Percentiles rank a stretch among this genome's conserved stretches.
Conservation (phyloP, 257 asterid genomes). For the Mentha longifolia region DNA sequence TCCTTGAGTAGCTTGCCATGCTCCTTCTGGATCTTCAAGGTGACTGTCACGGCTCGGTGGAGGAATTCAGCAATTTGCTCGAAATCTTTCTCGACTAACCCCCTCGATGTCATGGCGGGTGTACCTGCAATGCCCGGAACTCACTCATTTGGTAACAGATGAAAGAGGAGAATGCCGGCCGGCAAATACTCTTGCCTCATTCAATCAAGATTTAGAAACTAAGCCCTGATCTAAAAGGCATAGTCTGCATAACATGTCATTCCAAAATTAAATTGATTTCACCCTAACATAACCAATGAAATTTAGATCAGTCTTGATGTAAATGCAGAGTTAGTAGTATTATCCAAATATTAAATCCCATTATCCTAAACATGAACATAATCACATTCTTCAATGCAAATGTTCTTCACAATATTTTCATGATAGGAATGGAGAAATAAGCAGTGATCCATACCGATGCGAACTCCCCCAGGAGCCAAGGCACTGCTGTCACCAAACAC, state of each 20-base stretch:
- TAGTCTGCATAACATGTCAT: not conserved
- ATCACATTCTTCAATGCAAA: not conserved
- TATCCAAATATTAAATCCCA: not conserved
- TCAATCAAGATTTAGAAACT: not conserved
- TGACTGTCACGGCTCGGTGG: slow-evolving; percentile 75
- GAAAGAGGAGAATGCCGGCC: not conserved
- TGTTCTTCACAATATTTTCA: not conserved
- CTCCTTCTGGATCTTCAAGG: slow-evolving; percentile 90
- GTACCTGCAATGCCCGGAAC: slow-evolving; percentile 55
- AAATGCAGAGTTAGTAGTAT: not conserved
- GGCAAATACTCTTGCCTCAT: not conserved
- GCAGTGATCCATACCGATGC: slow-evolving; percentile 65
- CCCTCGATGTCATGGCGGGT: slow-evolving; percentile 99
- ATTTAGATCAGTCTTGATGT: not conserved
- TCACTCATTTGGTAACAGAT: not conserved
- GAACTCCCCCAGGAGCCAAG: slow-evolving; percentile 98
- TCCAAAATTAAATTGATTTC: not conserved
- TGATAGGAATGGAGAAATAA: slow-evolving; percentile 5
- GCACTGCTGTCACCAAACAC: slow-evolving; percentile 99
- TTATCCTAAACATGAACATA: not conserved
- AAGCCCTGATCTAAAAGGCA: not conserved
- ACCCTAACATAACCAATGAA: not conserved
- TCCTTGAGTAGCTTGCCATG: slow-evolving; percentile 89
- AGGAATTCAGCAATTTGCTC: slow-evolving; percentile 96
- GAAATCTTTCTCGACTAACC: slow-evolving; percentile 93